A percentile compares a stretch with the other conserved stretches of the same genome.
These are phyloP conservation scores for Pseudogymnoascus sp. DNA, from an alignment of 2,329 filamentous ascomycete genomes.

Conservation along the genomic window DNA sequence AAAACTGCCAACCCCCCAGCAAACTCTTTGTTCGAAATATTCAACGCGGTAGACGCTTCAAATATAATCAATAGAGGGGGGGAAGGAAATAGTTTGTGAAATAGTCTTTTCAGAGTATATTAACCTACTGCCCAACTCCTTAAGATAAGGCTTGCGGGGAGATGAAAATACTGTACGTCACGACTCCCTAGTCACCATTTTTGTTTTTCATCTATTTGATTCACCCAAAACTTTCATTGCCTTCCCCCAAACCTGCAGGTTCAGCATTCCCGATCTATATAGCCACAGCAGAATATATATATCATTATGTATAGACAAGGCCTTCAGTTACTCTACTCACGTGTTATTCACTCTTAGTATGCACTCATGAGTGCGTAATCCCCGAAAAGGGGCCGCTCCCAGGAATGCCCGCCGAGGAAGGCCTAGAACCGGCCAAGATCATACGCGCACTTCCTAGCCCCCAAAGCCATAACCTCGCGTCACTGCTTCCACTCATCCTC, in stretches of 20 bases:
- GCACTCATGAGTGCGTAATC: neutral
- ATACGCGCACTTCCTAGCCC: neutral
- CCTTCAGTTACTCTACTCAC: neutral
- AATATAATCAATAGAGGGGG: neutral
- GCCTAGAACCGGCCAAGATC: neutral
- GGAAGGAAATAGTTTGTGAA: neutral
- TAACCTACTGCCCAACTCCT: neutral
- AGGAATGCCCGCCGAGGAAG: neutral
- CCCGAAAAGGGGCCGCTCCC: neutral
- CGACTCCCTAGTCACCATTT: conserved; percentile 1
- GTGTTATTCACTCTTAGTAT: neutral
- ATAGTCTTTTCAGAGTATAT: neutral
- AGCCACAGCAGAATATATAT: neutral
- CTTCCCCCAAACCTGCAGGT: neutral
- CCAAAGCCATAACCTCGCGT: neutral
- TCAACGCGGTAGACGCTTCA: neutral
- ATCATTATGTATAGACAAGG: neutral
- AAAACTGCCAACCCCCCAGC: conserved; percentile 1
- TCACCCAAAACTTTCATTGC: neutral
- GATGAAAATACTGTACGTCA: neutral
- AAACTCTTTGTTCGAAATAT: neutral
- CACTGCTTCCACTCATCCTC: neutral
- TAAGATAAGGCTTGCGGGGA: neutral
- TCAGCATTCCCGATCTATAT: neutral
- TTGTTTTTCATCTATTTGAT: conserved; percentile 2